Percentiles rank a stretch among this genome's conserved stretches.
Conservation (phyloP, 768 basidiomycete genomes). For the Rhizopogon salebrosus region DNA sequence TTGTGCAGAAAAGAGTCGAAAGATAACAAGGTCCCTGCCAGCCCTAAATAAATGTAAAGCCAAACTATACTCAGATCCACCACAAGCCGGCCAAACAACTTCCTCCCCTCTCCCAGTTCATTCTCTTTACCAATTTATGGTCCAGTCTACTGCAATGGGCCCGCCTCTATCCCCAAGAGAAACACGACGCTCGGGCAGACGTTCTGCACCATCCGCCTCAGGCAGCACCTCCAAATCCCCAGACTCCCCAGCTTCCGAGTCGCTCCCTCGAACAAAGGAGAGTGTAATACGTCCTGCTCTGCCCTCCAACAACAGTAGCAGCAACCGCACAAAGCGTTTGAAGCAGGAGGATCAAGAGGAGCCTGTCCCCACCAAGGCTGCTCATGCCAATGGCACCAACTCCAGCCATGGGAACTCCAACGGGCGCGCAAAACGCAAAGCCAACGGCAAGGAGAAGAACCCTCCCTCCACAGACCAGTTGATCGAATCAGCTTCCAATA, state of each 20-base stretch:
- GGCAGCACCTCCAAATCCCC: conserved; percentile 70
- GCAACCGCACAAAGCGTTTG: conserved; percentile 48
- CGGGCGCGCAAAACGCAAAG: conserved; percentile 55
- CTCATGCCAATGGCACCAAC: conserved; percentile 25
- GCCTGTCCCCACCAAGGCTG: conserved; percentile 40
- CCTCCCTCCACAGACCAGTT: conserved; percentile 21
- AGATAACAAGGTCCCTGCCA: conserved; percentile 22
- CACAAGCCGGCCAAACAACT: conserved; percentile 2
- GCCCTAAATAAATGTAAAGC: conserved; percentile 31
- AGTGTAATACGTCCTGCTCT: conserved; percentile 34
- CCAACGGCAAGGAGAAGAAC: conserved; percentile 59
- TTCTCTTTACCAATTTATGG: conserved; percentile 36
- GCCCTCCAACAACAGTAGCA: conserved; percentile 33
- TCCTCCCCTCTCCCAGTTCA: conserved; percentile 7
- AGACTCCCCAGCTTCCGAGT: conserved; percentile 55
- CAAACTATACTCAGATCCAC: conserved; percentile 4
- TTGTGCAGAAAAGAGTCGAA: conserved; percentile 7
- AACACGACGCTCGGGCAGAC: conserved; percentile 72
- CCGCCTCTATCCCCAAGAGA: conserved; percentile 75
- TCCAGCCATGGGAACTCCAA: conserved; percentile 28
- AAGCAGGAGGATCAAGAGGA: conserved; percentile 77
- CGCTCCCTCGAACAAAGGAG: conserved; percentile 37
- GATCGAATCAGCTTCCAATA: conserved; percentile 21
- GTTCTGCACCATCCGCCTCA: conserved; percentile 62
- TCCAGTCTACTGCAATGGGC: conserved; percentile 67